Evolutionary conservation across 2,329 filamentous ascomycete genomes (phyloP).

Genomic region (Phialophora macrospora): DNA sequence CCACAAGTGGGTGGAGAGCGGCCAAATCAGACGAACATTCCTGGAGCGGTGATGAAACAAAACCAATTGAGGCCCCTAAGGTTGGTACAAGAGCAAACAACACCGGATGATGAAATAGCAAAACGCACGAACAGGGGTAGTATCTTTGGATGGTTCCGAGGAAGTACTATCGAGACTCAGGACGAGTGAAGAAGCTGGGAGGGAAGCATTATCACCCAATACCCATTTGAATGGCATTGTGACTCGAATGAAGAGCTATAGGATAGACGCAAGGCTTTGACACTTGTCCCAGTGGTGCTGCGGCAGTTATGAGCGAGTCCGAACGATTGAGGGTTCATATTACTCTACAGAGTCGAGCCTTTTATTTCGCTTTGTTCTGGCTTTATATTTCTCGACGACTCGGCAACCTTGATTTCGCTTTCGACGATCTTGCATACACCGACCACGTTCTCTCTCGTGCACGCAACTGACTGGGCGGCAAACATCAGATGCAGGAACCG

Average conservation of each 20-base stretch:
- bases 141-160: slow-evolving; percentile 53
- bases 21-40: slow-evolving; percentile 68
- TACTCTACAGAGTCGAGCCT: background rate
- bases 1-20: slow-evolving; percentile 39
- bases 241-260: background rate
- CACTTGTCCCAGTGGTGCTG: background rate
- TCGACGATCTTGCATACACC: background rate
- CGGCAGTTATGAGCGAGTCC: background rate
- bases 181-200: slow-evolving; percentile 20
- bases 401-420: background rate
- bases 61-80: slow-evolving; percentile 84
- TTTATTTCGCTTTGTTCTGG: background rate
- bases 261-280: background rate
- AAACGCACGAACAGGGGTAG: slow-evolving; percentile 54
- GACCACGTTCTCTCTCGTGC: background rate
- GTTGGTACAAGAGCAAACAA: slow-evolving; percentile 78
- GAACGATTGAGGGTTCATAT: background rate
- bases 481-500: background rate
- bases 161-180: slow-evolving; percentile 32
- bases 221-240: background rate
- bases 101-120: slow-evolving; percentile 50
- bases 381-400: background rate
- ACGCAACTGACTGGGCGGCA: background rate
- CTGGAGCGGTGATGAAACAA: slow-evolving; percentile 64
- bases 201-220: background rate